A percentile compares a stretch with the other conserved stretches of the same genome.
phyloP scores from a whole-genome alignment of 805 yeast genomes.

The Ogataea haglerorum region DNA sequence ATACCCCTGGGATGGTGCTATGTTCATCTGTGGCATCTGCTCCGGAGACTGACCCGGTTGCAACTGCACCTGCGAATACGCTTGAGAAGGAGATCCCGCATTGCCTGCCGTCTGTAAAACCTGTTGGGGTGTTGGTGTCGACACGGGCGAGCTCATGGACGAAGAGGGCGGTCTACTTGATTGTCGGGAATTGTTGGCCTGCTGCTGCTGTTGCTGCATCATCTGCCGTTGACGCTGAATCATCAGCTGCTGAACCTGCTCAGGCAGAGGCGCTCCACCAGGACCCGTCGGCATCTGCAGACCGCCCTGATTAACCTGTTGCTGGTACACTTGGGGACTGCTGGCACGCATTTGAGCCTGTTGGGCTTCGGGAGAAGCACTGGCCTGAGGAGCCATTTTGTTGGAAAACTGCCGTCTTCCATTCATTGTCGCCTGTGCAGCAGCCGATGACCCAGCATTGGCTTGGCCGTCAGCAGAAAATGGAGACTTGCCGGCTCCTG shows the following conservation, averaged over 20 bases:
- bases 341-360: conserved; percentile 10
- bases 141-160: conserved; percentile 15
- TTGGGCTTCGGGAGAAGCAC: conserved; percentile 5
- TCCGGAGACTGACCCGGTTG: conserved; percentile 13
- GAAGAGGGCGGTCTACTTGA: conserved; percentile 13
- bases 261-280: conserved; percentile 56
- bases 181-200: conserved; percentile 21
- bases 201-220: conserved; percentile 21
- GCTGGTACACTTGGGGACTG: conserved; percentile 17
- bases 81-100: conserved; percentile 12
- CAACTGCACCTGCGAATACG: conserved; percentile 10
- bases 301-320: conserved; percentile 5
- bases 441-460: not conserved
- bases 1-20: conserved; percentile 3
- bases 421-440: conserved; percentile 1
- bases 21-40: conserved; percentile 2
- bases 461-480: conserved; percentile 7
- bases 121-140: conserved; percentile 23
- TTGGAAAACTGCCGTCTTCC: conserved; percentile 5
- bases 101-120: conserved; percentile 14
- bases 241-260: conserved; percentile 57
- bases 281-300: conserved; percentile 26
- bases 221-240: conserved; percentile 36
- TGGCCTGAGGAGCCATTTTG: conserved; percentile 4
- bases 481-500: conserved; percentile 12